Conservation (phyloP, 768 basidiomycete species). For the Psilocybe cyanescens region DNA sequence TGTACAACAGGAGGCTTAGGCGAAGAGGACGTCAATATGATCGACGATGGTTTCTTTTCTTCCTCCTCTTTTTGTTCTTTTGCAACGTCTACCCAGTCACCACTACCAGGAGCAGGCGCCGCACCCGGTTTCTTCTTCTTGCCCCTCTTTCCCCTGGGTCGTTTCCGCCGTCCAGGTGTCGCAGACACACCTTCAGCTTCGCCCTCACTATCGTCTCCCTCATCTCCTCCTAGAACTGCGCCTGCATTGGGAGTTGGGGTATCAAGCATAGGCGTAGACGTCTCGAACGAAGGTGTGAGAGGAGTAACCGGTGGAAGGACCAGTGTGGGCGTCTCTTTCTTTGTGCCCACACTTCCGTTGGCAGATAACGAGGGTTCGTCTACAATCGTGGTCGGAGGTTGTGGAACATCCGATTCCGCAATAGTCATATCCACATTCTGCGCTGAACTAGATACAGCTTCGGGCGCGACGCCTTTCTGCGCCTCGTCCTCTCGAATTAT, state of each 20-base stretch:
- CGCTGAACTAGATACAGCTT: neutral
- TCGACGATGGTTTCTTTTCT: conserved; percentile 27
- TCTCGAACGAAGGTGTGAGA: neutral
- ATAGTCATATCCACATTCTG: neutral
- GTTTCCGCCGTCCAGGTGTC: conserved; percentile 47
- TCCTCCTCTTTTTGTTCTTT: conserved; percentile 33
- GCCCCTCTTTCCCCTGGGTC: conserved; percentile 53
- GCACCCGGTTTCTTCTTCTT: conserved; percentile 54
- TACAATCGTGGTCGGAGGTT: neutral
- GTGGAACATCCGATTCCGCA: neutral
- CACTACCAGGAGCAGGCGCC: conserved; percentile 35
- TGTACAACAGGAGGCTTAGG: conserved; percentile 28
- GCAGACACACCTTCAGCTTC: conserved; percentile 24
- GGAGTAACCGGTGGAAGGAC: neutral
- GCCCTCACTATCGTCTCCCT: conserved; percentile 28
- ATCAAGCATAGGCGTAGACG: neutral
- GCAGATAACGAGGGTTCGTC: neutral
- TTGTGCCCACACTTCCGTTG: neutral
- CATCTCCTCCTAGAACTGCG: conserved; percentile 52
- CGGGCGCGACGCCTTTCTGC: neutral
- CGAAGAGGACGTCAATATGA: conserved; percentile 27
- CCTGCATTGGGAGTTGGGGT: conserved; percentile 13
- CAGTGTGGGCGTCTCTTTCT: conserved; percentile 1
- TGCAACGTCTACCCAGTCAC: conserved; percentile 35
- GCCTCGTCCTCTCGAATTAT: neutral